phyloP scores from a whole-genome alignment of 1,284 basidiomycete species.

The Ceratobasidium sp. region DNA sequence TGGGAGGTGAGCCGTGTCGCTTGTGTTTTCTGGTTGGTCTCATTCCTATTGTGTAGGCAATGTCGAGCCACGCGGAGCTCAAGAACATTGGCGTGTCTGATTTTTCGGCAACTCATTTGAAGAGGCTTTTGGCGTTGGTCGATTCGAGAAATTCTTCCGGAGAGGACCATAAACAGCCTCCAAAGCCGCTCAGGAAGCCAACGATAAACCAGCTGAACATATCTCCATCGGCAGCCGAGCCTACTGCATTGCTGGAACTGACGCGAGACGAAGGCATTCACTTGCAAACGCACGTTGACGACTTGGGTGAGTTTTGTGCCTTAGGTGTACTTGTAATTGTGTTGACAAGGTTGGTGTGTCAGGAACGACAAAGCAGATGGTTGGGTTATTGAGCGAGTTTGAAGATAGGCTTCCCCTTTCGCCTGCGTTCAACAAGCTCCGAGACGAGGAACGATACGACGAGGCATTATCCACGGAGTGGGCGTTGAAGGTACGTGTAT shows the following conservation, averaged over 20 bases:
- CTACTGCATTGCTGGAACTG: conserved; percentile 34
- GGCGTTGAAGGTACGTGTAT: conserved; percentile 47
- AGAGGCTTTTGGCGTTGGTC: conserved; percentile 39
- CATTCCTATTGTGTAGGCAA: not conserved
- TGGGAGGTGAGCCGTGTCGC: conserved; percentile 31
- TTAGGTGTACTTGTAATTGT: not conserved
- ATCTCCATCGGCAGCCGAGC: conserved; percentile 41
- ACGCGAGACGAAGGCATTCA: conserved; percentile 44
- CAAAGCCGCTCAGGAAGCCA: conserved; percentile 32
- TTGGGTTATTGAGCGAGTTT: conserved; percentile 46
- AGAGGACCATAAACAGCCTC: not conserved
- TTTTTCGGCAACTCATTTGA: conserved; percentile 46
- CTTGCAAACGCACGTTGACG: conserved; percentile 47
- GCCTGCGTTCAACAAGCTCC: conserved; percentile 37
- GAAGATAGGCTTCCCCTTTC: conserved; percentile 47
- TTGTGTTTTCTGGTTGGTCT: not conserved
- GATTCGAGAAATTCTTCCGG: conserved; percentile 9
- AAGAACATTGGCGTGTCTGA: conserved; percentile 47
- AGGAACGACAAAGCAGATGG: conserved; percentile 45
- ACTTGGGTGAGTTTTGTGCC: conserved; percentile 36
- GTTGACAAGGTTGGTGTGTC: not conserved
- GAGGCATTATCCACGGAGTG: conserved; percentile 45
- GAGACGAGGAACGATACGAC: conserved; percentile 37
- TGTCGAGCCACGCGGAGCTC: conserved; percentile 34
- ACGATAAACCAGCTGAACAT: conserved; percentile 48